phyloP scores from a whole-genome alignment of 441 rosid genomes.

The Gossypium gossypioides region DNA sequence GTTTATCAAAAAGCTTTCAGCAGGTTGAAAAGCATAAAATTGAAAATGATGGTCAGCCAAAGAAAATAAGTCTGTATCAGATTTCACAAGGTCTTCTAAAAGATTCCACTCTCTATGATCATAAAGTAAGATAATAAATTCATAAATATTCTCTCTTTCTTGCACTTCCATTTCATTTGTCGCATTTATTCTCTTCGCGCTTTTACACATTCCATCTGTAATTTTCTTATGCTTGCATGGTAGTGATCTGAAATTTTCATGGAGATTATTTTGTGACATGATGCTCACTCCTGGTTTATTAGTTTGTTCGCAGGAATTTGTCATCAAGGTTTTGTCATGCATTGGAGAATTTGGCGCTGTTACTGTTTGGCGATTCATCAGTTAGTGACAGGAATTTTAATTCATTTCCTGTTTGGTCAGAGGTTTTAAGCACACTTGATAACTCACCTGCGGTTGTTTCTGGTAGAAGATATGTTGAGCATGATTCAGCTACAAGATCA shows the following conservation, averaged over 20 bases:
- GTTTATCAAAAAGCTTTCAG: slow-evolving; percentile 22
- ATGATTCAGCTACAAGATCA: slow-evolving; percentile 14
- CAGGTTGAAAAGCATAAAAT: slow-evolving; percentile 22
- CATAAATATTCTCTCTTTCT: background rate
- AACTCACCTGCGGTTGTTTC: slow-evolving; percentile 24
- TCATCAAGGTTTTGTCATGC: slow-evolving; percentile 49
- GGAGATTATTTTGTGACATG: slow-evolving; percentile 11
- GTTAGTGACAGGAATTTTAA: slow-evolving; percentile 29
- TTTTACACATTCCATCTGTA: background rate
- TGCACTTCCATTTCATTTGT: background rate
- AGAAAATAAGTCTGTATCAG: slow-evolving; percentile 35
- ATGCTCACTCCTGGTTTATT: slow-evolving; percentile 30
- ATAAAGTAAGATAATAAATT: slow-evolving; percentile 43
- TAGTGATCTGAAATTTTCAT: slow-evolving; percentile 2
- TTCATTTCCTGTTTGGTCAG: slow-evolving; percentile 54
- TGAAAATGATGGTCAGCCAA: slow-evolving; percentile 27
- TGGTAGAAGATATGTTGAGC: slow-evolving; percentile 14
- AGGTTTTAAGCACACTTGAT: slow-evolving; percentile 42
- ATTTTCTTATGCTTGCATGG: background rate
- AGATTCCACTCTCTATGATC: slow-evolving; percentile 54
- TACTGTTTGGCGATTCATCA: slow-evolving; percentile 27
- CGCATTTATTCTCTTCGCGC: background rate
- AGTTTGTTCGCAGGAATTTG: slow-evolving; percentile 87
- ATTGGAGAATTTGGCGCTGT: slow-evolving; percentile 38
- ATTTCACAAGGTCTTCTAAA: slow-evolving; percentile 57